Evolutionary conservation across 2,329 filamentous ascomycete genomes (phyloP).

Genomic region (Pseudocercospora pini-densiflorae): DNA sequence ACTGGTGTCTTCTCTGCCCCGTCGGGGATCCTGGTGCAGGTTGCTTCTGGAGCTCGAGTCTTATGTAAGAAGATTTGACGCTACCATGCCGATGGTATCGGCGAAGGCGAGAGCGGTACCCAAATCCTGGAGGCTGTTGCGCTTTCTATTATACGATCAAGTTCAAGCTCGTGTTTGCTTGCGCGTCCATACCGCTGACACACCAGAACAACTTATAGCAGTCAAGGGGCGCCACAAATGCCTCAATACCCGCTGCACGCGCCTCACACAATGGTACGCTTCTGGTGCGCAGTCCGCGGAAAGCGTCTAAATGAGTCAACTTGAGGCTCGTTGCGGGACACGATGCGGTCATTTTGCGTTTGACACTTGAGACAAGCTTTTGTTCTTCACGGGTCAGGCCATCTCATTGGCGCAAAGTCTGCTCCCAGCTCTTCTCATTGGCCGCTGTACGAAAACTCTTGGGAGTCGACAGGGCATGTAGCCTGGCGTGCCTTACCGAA

Average conservation of each 20-base stretch:
- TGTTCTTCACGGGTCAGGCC: background rate
- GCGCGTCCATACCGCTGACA: too few relatives aligned
- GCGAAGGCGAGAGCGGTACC: background rate
- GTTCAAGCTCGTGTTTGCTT: background rate
- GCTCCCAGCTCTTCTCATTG: background rate
- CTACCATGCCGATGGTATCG: too few relatives aligned
- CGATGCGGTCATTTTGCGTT: background rate
- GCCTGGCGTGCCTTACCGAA: conserved; percentile 1
- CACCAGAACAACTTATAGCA: background rate
- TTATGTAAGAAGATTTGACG: background rate
- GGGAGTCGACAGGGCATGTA: background rate
- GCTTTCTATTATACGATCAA: background rate
- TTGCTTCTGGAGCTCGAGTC: background rate
- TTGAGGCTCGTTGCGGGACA: background rate
- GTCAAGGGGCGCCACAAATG: background rate
- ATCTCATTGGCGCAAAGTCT: background rate
- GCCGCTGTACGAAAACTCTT: conserved; percentile 3
- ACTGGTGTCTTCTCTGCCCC: background rate
- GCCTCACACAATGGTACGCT: background rate
- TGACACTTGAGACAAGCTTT: background rate
- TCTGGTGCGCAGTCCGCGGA: background rate
- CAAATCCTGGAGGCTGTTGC: background rate
- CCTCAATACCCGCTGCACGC: background rate
- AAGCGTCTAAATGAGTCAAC: background rate
- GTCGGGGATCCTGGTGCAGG: background rate